These are phyloP conservation scores for Aspergillus egyptiacus DNA, from an alignment of 495 filamentous ascomycete genomes.

Conservation along the genomic window DNA sequence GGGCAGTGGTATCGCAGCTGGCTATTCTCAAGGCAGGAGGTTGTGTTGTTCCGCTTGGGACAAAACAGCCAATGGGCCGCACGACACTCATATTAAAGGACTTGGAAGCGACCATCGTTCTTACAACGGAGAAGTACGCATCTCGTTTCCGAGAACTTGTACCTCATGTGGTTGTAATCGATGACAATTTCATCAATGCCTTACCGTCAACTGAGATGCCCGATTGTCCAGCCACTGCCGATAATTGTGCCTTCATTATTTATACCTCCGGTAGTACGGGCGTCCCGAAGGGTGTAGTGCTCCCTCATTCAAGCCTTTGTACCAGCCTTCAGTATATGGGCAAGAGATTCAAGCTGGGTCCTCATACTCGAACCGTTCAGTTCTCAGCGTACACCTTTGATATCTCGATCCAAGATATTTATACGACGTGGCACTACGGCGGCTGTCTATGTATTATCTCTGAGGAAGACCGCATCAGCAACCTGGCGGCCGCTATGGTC, in stretches of 20 bases:
- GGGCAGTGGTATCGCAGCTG: conserved; percentile 21
- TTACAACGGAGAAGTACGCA: conserved; percentile 17
- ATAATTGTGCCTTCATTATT: conserved; percentile 20
- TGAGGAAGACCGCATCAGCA: conserved; percentile 27
- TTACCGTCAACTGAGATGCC: neutral
- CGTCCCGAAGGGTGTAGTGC: conserved; percentile 32
- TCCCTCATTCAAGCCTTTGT: conserved; percentile 23
- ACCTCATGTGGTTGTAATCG: neutral
- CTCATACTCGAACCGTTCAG: conserved; percentile 20
- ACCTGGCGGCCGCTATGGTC: conserved; percentile 25
- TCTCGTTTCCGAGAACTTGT: neutral
- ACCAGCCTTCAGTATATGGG: conserved; percentile 15
- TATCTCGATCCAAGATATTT: conserved; percentile 48
- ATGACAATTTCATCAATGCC: neutral
- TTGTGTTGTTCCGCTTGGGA: conserved; percentile 46
- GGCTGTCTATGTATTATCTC: conserved; percentile 54
- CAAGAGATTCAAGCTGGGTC: conserved; percentile 16
- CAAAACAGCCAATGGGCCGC: conserved; percentile 34
- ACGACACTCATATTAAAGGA: conserved; percentile 42
- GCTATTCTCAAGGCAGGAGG: conserved; percentile 28
- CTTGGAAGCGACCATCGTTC: conserved; percentile 20
- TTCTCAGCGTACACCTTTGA: conserved; percentile 31
- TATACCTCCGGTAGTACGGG: conserved; percentile 38
- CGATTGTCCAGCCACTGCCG: neutral
- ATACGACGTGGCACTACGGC: conserved; percentile 49